Evolutionary conservation across 169 alveolate species (phyloP), one percentile per base, ranked within the genome.

Genomic region (Plasmodium gonderi): DNA sequence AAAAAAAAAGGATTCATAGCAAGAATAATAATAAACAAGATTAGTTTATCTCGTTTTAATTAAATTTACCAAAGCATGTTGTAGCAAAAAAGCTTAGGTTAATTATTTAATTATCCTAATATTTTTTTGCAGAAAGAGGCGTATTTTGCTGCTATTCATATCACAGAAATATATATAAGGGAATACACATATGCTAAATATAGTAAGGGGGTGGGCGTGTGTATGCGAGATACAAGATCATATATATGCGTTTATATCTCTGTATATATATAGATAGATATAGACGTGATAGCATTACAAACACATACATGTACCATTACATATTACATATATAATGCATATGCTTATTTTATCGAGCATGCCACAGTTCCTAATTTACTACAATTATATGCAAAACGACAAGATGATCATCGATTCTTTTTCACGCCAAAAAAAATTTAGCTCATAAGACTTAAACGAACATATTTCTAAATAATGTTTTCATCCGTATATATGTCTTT

Each of bases 401-500:
- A 20, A 60, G 26, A 29, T 12, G 72, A 60, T 20, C 36, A 7
- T 60, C 14, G 26, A 60, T 36, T n/a, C 8, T 60, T 0, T 60
- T 60, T 60, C 72, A 60, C 17, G 26, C 40, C 72, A 60, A 12
- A 23, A 23, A 60, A 23, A 0, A 60, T 14, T 60, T 2, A 12
- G 17, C 36, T 7, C n/a, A 60, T 60, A 3, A 23, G 9, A 12
- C 6, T n/a, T 11, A 17, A 54, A 54, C 26, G 26, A 60, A 60
- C 26, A 74, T 77, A n/a, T 77, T 23, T 44, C 67, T 77, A 77
- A 26, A 77, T 29, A 42, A 77, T 77, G 33, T 77, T 47, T 23
- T 77, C 85, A 20, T 77, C 85, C 60, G 36, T 77, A 77, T 14
- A 77, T 77, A 77, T 40, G 36, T 77, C 85, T 31, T 23, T 45